These are phyloP conservation scores for Zizania palustris DNA, from an alignment of 202 grass and related monocot genomes.

Conservation along the genomic window DNA sequence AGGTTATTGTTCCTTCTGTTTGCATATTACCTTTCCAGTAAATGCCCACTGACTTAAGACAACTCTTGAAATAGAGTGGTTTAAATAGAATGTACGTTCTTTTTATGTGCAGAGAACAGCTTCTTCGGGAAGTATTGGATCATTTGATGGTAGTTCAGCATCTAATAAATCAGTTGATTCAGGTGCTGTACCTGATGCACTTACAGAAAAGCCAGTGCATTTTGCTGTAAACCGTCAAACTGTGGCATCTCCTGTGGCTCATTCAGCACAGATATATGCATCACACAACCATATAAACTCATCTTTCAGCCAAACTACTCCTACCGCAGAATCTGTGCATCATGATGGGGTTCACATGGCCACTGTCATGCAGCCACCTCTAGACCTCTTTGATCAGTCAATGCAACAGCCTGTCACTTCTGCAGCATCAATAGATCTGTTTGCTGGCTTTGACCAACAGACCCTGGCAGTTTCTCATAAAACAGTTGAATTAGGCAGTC, in stretches of 20 bases:
- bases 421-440: conserved; percentile 56
- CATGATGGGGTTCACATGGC: conserved; percentile 31
- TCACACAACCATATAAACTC: conserved; percentile 38
- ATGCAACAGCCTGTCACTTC: conserved; percentile 31
- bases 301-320: conserved; percentile 30
- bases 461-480: conserved; percentile 38
- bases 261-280: conserved; percentile 37
- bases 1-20: conserved; percentile 53
- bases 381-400: conserved; percentile 48
- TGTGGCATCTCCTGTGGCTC: conserved; percentile 44
- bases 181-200: conserved; percentile 52
- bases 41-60: conserved; percentile 23
- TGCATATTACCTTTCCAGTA: conserved; percentile 28
- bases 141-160: conserved; percentile 61
- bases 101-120: conserved; percentile 72
- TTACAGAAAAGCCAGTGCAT: conserved; percentile 54
- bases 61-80: conserved; percentile 23
- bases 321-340: conserved; percentile 36
- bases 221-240: conserved; percentile 40
- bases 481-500: conserved; percentile 40
- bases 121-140: conserved; percentile 91
- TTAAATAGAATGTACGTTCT: conserved; percentile 40
- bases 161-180: conserved; percentile 66
- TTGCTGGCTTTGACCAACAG: conserved; percentile 73
- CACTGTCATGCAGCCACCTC: not conserved